phyloP scores from a whole-genome alignment of 257 asterid genomes.

The Nicotiana obtusifolia region DNA sequence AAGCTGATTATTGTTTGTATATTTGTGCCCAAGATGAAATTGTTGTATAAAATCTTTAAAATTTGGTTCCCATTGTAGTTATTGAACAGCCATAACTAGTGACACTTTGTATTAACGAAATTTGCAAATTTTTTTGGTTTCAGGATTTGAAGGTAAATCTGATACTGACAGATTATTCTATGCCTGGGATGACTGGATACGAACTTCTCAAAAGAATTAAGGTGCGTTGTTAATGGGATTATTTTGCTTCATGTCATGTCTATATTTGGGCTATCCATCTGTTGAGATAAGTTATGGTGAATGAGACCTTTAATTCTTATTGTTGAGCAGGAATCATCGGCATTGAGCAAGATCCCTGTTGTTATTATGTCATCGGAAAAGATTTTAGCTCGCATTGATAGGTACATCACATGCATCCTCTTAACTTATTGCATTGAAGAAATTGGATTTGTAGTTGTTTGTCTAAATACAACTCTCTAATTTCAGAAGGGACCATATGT shows the following conservation, averaged over 20 bases:
- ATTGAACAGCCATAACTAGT: background rate
- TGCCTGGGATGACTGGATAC: slow-evolving; percentile 99
- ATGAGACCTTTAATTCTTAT: background rate
- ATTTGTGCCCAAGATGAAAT: too few species aligned
- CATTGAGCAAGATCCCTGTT: slow-evolving; percentile 64
- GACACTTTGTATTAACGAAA: background rate
- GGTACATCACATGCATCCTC: slow-evolving; percentile 38
- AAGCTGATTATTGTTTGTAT: too few species aligned
- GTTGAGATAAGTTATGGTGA: background rate
- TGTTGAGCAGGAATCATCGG: slow-evolving; percentile 56
- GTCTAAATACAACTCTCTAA: background rate
- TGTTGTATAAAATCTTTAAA: too few species aligned
- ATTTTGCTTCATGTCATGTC: background rate
- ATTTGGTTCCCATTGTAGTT: too few species aligned
- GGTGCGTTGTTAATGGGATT: slow-evolving; percentile 30
- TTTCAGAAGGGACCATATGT: background rate
- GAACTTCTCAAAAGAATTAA: slow-evolving; percentile 85
- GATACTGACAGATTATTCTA: slow-evolving; percentile 83
- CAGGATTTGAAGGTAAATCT: slow-evolving; percentile 83
- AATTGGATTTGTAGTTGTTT: background rate
- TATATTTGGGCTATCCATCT: background rate
- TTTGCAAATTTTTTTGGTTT: background rate
- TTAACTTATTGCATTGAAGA: background rate
- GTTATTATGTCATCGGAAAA: slow-evolving; percentile 92
- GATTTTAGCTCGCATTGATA: slow-evolving; percentile 59